Conservation (phyloP, 345 rosid genomes). For the Rhodamnia argentea region DNA sequence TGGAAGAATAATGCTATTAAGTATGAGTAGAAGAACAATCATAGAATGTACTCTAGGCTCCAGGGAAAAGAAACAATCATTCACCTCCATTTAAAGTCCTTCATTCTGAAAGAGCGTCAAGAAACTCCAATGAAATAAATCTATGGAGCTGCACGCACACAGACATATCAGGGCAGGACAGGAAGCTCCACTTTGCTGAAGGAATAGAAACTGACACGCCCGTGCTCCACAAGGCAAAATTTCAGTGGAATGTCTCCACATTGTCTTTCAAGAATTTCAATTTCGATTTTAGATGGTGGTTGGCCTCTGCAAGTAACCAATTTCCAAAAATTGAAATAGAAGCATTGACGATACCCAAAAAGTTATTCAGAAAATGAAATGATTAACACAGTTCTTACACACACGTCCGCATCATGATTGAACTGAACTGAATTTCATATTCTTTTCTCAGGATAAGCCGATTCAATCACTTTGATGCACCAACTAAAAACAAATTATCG, state of each 20-base stretch:
- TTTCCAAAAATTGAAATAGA: neutral
- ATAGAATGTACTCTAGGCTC: neutral
- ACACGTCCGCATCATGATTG: neutral
- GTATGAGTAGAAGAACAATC: neutral
- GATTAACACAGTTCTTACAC: neutral
- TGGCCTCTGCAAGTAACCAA: constrained; percentile 25
- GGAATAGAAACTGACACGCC: constrained; percentile 62
- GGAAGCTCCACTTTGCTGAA: constrained; percentile 16
- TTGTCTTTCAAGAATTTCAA: constrained; percentile 40
- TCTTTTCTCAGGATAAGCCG: neutral
- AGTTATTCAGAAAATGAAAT: neutral
- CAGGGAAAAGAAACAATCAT: neutral
- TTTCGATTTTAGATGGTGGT: constrained; percentile 46
- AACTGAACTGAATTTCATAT: neutral
- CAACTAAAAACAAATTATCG: neutral
- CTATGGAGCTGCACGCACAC: neutral
- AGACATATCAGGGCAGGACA: constrained; percentile 17
- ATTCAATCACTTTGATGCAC: neutral
- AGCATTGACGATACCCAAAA: neutral
- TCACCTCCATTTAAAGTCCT: neutral
- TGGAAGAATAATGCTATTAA: neutral
- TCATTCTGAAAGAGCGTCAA: neutral
- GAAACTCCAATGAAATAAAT: neutral
- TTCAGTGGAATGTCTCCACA: constrained; percentile 32
- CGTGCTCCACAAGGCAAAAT: constrained; percentile 54